Evolutionary conservation across 2,329 filamentous ascomycete genomes (phyloP).

Genomic region (Sphaerulina musiva): DNA sequence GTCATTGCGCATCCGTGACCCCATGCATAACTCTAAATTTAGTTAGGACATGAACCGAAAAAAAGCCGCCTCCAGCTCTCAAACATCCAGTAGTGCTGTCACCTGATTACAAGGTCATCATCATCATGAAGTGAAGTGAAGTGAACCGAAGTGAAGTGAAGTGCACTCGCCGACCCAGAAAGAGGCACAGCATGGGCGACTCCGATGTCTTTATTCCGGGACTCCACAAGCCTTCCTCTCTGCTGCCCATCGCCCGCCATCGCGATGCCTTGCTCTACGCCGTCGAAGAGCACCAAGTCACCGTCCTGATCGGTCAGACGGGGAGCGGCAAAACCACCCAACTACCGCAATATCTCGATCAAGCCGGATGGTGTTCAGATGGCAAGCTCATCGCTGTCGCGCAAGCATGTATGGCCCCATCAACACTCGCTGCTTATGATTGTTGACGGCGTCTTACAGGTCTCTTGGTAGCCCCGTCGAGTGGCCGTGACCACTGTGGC

Average conservation of each 20-base stretch:
- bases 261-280: conserved; percentile 74
- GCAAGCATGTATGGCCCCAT: conserved; percentile 57
- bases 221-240: conserved; percentile 73
- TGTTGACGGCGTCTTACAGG: conserved; percentile 32
- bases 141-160: not conserved
- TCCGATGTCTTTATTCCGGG: conserved; percentile 60
- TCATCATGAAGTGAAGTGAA: not conserved
- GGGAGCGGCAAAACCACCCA: conserved; percentile 95
- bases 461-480: conserved; percentile 61
- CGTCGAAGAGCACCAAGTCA: conserved; percentile 75
- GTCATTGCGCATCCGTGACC: too few relatives aligned
- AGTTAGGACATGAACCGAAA: too few relatives aligned
- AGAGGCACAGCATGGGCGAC: conserved; percentile 26
- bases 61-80: too few relatives aligned
- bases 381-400: conserved; percentile 82
- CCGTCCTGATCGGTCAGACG: conserved; percentile 86
- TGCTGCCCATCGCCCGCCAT: conserved; percentile 83
- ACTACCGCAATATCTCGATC: conserved; percentile 82
- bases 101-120: too few relatives aligned
- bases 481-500: conserved; percentile 90
- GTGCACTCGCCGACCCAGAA: not conserved
- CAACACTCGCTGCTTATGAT: conserved; percentile 4
- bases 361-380: conserved; percentile 80
- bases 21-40: too few relatives aligned
- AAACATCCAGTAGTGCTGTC: too few relatives aligned